Conservation (phyloP, 2,329 filamentous ascomycete genomes). For the Aureobasidium sp. region DNA sequence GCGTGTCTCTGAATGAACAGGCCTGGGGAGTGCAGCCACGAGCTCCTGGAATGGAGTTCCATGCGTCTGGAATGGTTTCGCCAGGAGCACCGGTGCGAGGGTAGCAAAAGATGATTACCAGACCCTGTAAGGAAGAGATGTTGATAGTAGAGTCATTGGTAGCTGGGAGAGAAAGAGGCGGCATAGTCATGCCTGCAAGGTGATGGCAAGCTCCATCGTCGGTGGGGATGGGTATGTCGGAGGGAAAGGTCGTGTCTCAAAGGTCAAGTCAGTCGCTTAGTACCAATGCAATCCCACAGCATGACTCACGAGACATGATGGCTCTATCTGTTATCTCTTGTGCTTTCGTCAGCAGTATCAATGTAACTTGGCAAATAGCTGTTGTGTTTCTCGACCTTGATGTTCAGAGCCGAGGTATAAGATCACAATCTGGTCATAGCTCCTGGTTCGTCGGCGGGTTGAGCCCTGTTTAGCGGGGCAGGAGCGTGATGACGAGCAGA, state of each 20-base stretch:
- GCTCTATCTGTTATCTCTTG: neutral
- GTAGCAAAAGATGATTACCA: slow-evolving; percentile 36
- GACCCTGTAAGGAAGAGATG: slow-evolving; percentile 27
- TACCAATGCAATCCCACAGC: too few species aligned
- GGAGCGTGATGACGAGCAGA: neutral
- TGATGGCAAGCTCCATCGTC: slow-evolving; percentile 35
- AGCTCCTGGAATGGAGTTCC: slow-evolving; percentile 36
- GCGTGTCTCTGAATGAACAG: slow-evolving; percentile 34
- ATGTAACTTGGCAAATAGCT: neutral
- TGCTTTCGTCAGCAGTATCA: neutral
- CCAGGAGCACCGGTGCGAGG: slow-evolving; percentile 32
- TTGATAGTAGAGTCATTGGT: slow-evolving; percentile 26
- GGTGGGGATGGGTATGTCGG: slow-evolving; percentile 28
- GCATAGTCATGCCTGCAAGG: slow-evolving; percentile 22
- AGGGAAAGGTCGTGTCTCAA: slow-evolving; percentile 21
- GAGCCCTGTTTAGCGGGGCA: neutral
- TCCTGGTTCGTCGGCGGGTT: neutral
- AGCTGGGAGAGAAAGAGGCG: slow-evolving; percentile 26
- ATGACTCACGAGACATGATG: slow-evolving; percentile 1
- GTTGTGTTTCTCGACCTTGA: slow-evolving; percentile 3
- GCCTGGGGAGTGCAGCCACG: slow-evolving; percentile 38
- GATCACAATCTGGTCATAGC: neutral
- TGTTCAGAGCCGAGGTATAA: neutral
- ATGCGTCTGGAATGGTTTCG: slow-evolving; percentile 32
- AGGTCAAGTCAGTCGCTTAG: neutral